phyloP scores from a whole-genome alignment of 2,329 filamentous ascomycete species.

The Thelonectria discophora region DNA sequence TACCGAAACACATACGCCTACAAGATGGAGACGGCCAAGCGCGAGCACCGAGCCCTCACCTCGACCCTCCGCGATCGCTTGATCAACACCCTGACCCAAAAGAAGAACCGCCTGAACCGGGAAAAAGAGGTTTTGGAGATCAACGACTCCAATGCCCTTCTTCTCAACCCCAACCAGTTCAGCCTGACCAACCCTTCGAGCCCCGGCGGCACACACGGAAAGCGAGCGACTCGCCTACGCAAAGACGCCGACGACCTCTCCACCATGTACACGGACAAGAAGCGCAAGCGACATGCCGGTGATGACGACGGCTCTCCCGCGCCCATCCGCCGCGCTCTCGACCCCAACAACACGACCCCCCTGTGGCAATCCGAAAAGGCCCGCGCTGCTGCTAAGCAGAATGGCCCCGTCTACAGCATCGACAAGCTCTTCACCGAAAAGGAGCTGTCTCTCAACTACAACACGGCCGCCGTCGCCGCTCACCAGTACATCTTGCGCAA shows the following conservation, averaged over 20 bases:
- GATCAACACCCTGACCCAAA: slow-evolving; percentile 70
- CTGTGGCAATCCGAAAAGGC: slow-evolving; percentile 71
- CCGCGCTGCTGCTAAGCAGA: slow-evolving; percentile 61
- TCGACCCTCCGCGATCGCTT: slow-evolving; percentile 72
- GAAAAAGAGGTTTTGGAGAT: slow-evolving; percentile 76
- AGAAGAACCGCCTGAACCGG: slow-evolving; percentile 70
- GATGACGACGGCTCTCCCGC: slow-evolving; percentile 72
- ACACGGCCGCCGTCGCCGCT: slow-evolving; percentile 67
- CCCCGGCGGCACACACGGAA: slow-evolving; percentile 69
- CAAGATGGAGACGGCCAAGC: slow-evolving; percentile 68
- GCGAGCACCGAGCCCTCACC: slow-evolving; percentile 68
- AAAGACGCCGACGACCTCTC: slow-evolving; percentile 66
- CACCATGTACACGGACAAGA: slow-evolving; percentile 65
- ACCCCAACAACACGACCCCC: slow-evolving; percentile 66
- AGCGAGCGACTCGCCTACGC: slow-evolving; percentile 69
- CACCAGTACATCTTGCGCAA: slow-evolving; percentile 70
- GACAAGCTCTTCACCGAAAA: slow-evolving; percentile 77
- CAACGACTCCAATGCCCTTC: slow-evolving; percentile 69
- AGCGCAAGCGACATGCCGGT: slow-evolving; percentile 67
- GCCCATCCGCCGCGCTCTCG: slow-evolving; percentile 64
- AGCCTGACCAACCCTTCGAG: slow-evolving; percentile 71
- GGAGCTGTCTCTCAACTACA: slow-evolving; percentile 73
- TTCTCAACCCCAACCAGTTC: slow-evolving; percentile 74
- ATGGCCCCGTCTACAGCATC: slow-evolving; percentile 70
- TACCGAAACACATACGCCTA: slow-evolving; percentile 68